phyloP scores from a whole-genome alignment of 257 asterid genomes.

The Haberlea rhodopensis region DNA sequence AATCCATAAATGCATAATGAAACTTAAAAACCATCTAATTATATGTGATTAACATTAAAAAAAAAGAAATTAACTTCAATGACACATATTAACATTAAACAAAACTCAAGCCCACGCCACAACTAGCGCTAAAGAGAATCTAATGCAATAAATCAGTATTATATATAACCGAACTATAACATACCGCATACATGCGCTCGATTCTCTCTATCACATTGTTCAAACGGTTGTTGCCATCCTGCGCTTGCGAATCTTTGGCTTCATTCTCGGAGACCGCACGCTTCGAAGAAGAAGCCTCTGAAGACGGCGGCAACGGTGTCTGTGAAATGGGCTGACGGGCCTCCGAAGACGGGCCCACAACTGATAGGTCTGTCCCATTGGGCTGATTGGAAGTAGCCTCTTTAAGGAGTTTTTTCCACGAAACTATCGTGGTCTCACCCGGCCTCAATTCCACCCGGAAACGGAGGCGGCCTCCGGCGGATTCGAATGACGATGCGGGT shows the following conservation, averaged over 20 bases:
- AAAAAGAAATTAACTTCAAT: not conserved
- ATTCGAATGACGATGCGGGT: conserved; percentile 54
- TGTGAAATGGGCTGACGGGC: conserved; percentile 39
- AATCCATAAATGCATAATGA: no score
- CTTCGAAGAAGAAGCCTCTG: conserved; percentile 38
- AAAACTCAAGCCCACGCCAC: not conserved
- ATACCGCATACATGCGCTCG: conserved; percentile 97
- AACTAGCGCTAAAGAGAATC: not conserved
- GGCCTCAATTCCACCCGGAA: conserved; percentile 80
- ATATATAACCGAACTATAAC: conserved; percentile 27
- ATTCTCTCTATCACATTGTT: conserved; percentile 86
- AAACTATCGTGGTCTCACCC: conserved; percentile 92
- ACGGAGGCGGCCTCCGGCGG: conserved; percentile 70
- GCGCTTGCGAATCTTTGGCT: conserved; percentile 47
- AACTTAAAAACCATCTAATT: not conserved
- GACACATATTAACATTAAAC: no score
- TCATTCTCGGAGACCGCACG: conserved; percentile 44
- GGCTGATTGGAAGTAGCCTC: conserved; percentile 52
- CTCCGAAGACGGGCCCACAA: conserved; percentile 26
- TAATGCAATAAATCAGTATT: not conserved
- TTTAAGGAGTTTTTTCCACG: conserved; percentile 90
- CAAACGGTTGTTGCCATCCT: conserved; percentile 71
- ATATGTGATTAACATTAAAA: not conserved
- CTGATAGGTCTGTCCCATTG: conserved; percentile 32
- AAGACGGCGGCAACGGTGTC: conserved; percentile 36